Evolutionary conservation across 306 rosid species (phyloP), one percentile per base, ranked within the genome.

Genomic region (Styphnolobium japonicum): DNA sequence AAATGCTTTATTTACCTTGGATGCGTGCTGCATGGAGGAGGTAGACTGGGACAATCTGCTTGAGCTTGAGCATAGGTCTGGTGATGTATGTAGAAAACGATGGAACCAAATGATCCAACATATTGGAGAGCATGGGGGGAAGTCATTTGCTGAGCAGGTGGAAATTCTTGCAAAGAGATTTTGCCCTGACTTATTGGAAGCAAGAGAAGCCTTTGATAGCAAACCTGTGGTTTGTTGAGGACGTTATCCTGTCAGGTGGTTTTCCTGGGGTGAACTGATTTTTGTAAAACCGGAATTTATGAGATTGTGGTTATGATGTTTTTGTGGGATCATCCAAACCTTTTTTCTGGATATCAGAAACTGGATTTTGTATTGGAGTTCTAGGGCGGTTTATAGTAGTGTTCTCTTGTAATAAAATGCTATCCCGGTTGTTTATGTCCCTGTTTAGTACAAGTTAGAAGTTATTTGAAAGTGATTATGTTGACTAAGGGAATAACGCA

Each of bases 41-140:
- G 92, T 90, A 73, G 90, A 90, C 18, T 90, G 94, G 94, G 92
- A 90, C 69, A n/a, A 75, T 67, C 37, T 90, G 82, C 79, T 88
- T 46, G 89, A 84, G 61, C 79, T 88, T 46, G 89, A 82, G 67
- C 84, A 84, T 51, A 84, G 92, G 85, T 4, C 82, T 16, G 92
- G 94, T 29, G 85, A 88, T 71, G 43, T 78, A 15, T 88, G 90
- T 83, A 62, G 84, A 82, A 86, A 82, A 79, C 78, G 92, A 15
- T 90, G 90, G 92, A 42, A 72, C 43, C 89, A 90, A 67, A 90
- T 90, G 92, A 64, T 86, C 62, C 79, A 58, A 36, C 92, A 90
- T 78, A 71, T 90, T 42, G 90, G 92, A 45, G 84, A 86, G 39
- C 64, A 80, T 42, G 85, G 67, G 0, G 73, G 21, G 46, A 86